Percentiles rank a stretch among this genome's conserved stretches.
Evolutionary conservation across 306 rosid species (phyloP).

Genomic region (Aeschynomene evenia): DNA sequence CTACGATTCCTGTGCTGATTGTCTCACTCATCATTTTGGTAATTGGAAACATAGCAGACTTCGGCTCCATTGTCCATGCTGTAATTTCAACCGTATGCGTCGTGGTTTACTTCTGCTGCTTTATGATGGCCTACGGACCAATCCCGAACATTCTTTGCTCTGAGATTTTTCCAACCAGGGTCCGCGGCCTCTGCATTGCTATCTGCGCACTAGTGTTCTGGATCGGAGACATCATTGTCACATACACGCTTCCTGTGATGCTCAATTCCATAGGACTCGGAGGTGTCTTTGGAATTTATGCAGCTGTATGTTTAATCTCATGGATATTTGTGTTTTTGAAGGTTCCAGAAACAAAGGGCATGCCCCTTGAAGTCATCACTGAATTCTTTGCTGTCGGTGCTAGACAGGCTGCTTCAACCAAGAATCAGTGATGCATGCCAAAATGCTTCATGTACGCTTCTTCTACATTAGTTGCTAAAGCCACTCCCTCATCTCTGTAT

Average conservation of each 20-base stretch:
- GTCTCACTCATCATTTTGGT: conserved; percentile 52
- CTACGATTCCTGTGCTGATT: conserved; percentile 69
- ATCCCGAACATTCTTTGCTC: conserved; percentile 73
- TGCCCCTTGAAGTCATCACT: conserved; percentile 85
- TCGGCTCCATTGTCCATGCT: conserved; percentile 52
- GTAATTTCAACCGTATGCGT: conserved; percentile 65
- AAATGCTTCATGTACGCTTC: not conserved
- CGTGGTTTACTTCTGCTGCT: conserved; percentile 56
- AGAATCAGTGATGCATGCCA: conserved; percentile 40
- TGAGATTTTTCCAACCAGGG: conserved; percentile 73
- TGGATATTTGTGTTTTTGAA: conserved; percentile 62
- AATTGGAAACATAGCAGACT: conserved; percentile 38
- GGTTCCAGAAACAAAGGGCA: conserved; percentile 90
- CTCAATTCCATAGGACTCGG: conserved; percentile 57
- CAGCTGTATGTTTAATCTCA: conserved; percentile 56
- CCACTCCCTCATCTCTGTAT: conserved; percentile 2
- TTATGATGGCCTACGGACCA: conserved; percentile 72
- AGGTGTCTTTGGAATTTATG: conserved; percentile 63
- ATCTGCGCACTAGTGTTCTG: conserved; percentile 67
- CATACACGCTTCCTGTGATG: conserved; percentile 62
- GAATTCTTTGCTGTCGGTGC: conserved; percentile 74
- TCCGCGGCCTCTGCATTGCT: conserved; percentile 77
- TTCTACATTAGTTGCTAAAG: conserved; percentile 20
- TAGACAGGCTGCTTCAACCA: conserved; percentile 47
- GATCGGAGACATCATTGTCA: conserved; percentile 70